A percentile compares a stretch with the other conserved stretches of the same genome.
Conservation (phyloP, 2,329 filamentous ascomycete genomes). For the Penicillium expansum region DNA sequence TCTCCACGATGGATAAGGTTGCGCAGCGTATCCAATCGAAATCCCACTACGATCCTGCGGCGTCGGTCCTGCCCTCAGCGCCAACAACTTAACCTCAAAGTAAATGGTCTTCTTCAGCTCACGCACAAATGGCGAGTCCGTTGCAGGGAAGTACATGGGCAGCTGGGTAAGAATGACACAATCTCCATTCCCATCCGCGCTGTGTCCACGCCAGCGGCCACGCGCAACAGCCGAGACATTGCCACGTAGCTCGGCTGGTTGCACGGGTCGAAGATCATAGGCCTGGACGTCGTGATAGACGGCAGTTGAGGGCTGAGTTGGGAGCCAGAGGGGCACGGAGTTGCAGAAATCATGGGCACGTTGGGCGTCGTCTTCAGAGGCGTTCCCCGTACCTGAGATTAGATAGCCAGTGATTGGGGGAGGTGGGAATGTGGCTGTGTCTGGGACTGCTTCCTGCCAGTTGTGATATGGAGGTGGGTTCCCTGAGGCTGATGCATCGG, state of each 20-base stretch:
- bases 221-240: conserved; percentile 36
- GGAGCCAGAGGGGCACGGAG: conserved; percentile 51
- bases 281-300: conserved; percentile 45
- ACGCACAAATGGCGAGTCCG: conserved; percentile 51
- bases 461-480: conserved; percentile 59
- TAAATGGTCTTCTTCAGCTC: conserved; percentile 54
- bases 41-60: conserved; percentile 49
- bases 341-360: conserved; percentile 57
- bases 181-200: conserved; percentile 46
- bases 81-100: conserved; percentile 55
- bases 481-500: neutral
- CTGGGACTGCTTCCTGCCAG: conserved; percentile 59
- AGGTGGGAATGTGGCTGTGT: conserved; percentile 58
- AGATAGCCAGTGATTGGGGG: conserved; percentile 56
- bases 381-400: conserved; percentile 57
- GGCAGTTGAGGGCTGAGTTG: conserved; percentile 43
- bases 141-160: conserved; percentile 55
- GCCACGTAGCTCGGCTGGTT: conserved; percentile 42
- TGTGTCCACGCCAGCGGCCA: conserved; percentile 48
- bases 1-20: conserved; percentile 61
- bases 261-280: conserved; percentile 47
- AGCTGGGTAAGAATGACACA: conserved; percentile 53
- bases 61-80: conserved; percentile 37
- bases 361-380: conserved; percentile 53
- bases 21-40: conserved; percentile 59